These are phyloP conservation scores for Cryptococcus sp. DNA, from an alignment of 1,284 basidiomycete species.

Conservation along the genomic window DNA sequence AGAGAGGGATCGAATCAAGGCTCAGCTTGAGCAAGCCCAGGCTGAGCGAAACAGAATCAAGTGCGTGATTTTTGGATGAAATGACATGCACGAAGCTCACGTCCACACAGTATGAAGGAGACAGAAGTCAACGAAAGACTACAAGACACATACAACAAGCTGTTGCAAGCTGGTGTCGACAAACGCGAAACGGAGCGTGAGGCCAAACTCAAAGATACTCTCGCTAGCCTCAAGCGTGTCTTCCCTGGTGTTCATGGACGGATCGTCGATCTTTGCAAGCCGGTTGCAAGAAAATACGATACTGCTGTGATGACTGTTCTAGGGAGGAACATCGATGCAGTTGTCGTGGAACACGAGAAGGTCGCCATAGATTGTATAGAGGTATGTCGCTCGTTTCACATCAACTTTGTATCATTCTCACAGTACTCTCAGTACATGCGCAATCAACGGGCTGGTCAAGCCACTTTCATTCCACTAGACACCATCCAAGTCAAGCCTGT, in stretches of 20 bases:
- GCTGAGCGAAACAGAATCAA: constrained; percentile 41
- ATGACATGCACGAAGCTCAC: constrained; percentile 3
- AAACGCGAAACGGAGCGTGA: constrained; percentile 84
- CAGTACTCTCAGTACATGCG: constrained; percentile 73
- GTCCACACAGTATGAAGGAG: constrained; percentile 70
- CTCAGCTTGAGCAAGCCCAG: constrained; percentile 42
- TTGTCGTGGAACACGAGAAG: constrained; percentile 95
- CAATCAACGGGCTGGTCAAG: constrained; percentile 89
- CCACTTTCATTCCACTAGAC: constrained; percentile 96
- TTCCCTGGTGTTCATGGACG: constrained; percentile 91
- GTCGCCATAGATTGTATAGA: constrained; percentile 98
- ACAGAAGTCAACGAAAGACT: constrained; percentile 89
- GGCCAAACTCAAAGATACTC: constrained; percentile 77
- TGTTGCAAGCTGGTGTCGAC: constrained; percentile 84
- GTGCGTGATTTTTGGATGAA: constrained; percentile 15
- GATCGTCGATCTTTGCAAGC: constrained; percentile 89
- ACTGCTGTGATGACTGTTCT: constrained; percentile 91
- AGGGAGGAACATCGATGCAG: constrained; percentile 90
- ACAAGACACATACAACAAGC: constrained; percentile 74
- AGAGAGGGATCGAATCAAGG: constrained; percentile 38
- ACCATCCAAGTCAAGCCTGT: constrained; percentile 91
- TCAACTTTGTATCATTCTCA: background rate
- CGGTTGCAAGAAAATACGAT: constrained; percentile 89
- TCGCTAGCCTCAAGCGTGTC: constrained; percentile 77
- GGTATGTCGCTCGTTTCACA: constrained; percentile 54